Base-by-base conservation (phyloP, 768 basidiomycete species). In the Xerocomus spinulosus region DNA sequence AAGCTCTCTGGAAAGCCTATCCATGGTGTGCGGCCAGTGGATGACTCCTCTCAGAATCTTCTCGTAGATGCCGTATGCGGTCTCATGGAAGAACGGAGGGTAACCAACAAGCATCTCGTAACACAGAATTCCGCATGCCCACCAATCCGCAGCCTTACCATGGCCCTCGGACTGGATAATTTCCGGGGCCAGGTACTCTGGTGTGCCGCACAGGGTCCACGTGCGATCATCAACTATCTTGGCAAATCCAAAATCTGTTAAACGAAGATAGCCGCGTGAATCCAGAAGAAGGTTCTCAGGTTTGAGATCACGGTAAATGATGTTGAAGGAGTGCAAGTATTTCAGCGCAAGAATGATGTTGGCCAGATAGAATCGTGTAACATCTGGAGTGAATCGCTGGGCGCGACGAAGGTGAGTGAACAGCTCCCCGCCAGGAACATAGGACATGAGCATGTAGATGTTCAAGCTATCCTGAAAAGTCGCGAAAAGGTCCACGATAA, bases 101-200 rank as follows among this genome's bases (percentile, higher is more conserved):
- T 95, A 98, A 2, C 96, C 96, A 26, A 95, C 95, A 36, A 99
- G 81, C 93, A 98, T 97, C 67, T 99, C 96, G 66, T 95, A 99
- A 66, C 90, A 92, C 29, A 99, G 75, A 38, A 98, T 89, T 17
- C 96, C 96, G 59, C 93, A 87, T 9, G 96, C 95, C 96, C 96
- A 99, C 93, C 93, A 99, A 64, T 99, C 95, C 6, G 93, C 94
- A 9, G 94, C 93, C 67, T 96, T 95, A 10, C 93, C 93, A 68
- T 99, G 96, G 10, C 96, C 96, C 53, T 95, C 93, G 6, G 91
- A 92, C 61, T 95, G 87, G 49, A 99, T 96, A 49, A 99, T 96
- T 70, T 99, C 96, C 17, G 96, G 96, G 3, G 96, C 95, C 30
- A 99, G 83, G 64, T 99, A 98, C 69, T 94, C 92, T 17, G 92